Conservation (phyloP, 1,284 basidiomycete species). For the Pterula multifida region DNA sequence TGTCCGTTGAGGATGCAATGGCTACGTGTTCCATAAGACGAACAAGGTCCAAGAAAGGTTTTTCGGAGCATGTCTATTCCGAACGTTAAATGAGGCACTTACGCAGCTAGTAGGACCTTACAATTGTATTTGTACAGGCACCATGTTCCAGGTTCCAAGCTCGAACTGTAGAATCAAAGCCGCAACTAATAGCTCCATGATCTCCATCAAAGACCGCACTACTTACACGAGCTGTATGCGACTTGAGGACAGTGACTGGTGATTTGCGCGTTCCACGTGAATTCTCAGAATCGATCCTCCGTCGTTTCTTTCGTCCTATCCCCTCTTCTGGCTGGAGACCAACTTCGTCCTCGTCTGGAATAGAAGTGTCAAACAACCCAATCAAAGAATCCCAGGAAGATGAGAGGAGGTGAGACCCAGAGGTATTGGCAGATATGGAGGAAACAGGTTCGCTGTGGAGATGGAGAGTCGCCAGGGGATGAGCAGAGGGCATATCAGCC, state of each 20-base stretch:
- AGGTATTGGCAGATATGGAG: conserved; percentile 41
- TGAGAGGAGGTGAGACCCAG: conserved; percentile 54
- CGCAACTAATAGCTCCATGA: conserved; percentile 49
- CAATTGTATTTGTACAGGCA: conserved; percentile 54
- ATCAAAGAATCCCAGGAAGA: conserved; percentile 74
- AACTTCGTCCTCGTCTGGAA: conserved; percentile 54
- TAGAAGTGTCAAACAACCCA: conserved; percentile 62
- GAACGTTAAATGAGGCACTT: neutral
- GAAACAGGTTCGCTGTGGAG: conserved; percentile 70
- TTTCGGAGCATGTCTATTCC: conserved; percentile 49
- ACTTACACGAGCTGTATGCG: conserved; percentile 65
- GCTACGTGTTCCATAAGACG: conserved; percentile 28
- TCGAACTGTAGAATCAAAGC: conserved; percentile 67
- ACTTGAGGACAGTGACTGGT: conserved; percentile 56
- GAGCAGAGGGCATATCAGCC: conserved; percentile 8
- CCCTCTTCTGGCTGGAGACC: conserved; percentile 21
- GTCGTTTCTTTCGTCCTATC: conserved; percentile 42
- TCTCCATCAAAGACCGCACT: conserved; percentile 37
- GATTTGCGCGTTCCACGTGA: conserved; percentile 37
- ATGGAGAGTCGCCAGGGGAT: conserved; percentile 40
- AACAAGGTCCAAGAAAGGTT: conserved; percentile 55
- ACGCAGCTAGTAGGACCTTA: conserved; percentile 22
- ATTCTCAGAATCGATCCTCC: conserved; percentile 25
- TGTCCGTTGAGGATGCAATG: conserved; percentile 55
- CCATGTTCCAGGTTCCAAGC: conserved; percentile 63